Percentiles rank a stretch among this genome's conserved stretches.
Evolutionary conservation across 352 stramenopile species (phyloP).

Genomic region (Phytopythium ostracodes): DNA sequence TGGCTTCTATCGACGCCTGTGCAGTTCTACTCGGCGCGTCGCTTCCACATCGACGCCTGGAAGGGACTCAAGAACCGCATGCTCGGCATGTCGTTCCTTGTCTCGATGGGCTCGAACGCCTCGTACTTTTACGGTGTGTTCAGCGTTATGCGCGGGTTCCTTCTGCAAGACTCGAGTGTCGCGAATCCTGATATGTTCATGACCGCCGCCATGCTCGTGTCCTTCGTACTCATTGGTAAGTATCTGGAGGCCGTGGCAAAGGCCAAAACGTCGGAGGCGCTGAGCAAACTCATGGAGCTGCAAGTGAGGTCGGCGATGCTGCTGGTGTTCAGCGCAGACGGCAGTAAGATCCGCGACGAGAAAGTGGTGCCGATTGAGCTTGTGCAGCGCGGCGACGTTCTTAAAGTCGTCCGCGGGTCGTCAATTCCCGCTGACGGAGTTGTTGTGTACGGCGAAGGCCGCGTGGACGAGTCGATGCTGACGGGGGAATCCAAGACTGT

Average conservation of each 20-base stretch:
- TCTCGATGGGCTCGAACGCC: constrained; percentile 95
- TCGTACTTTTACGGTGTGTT: constrained; percentile 96
- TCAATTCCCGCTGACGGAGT: constrained; percentile 93
- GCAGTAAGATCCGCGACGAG: constrained; percentile 59
- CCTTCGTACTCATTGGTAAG: constrained; percentile 98
- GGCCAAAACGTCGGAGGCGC: constrained; percentile 91
- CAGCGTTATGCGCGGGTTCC: constrained; percentile 70
- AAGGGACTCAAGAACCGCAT: constrained; percentile 87
- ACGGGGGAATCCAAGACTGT: constrained; percentile 94
- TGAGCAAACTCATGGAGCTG: constrained; percentile 95
- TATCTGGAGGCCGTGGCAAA: constrained; percentile 94
- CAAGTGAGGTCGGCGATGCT: constrained; percentile 94
- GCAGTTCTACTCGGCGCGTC: constrained; percentile 91
- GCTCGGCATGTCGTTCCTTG: constrained; percentile 97
- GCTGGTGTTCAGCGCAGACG: constrained; percentile 73
- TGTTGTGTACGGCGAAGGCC: constrained; percentile 86
- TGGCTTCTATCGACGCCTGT: constrained; percentile 91
- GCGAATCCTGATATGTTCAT: constrained; percentile 93
- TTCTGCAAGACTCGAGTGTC: constrained; percentile 64
- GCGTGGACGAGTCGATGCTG: constrained; percentile 94
- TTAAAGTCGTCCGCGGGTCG: constrained; percentile 92
- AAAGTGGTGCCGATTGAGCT: constrained; percentile 80
- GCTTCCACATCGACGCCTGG: constrained; percentile 94
- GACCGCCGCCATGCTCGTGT: constrained; percentile 97
- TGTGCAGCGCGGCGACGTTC: constrained; percentile 90